Evolutionary conservation across 2,329 filamentous ascomycete genomes (phyloP).

Genomic region (Cordyceps cicadae): DNA sequence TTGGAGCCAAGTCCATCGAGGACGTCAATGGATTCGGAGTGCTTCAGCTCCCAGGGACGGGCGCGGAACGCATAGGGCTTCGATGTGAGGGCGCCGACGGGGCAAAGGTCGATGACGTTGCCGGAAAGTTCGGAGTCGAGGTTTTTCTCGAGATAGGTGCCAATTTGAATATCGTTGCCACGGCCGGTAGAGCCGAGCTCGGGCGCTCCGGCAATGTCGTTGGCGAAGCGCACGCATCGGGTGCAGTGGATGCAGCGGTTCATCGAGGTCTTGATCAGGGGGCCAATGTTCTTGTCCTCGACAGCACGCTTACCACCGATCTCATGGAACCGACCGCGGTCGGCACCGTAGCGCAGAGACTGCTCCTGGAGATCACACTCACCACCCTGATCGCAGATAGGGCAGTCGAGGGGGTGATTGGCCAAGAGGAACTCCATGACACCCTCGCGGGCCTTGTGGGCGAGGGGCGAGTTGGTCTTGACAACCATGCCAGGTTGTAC

Average conservation of each 20-base stretch:
- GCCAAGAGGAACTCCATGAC: constrained; percentile 98
- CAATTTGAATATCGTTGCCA: constrained; percentile 96
- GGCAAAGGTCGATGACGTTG: constrained; percentile 97
- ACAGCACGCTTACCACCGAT: constrained; percentile 91
- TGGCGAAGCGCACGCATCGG: constrained; percentile 93
- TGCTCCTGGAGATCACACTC: constrained; percentile 99
- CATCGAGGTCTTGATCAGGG: constrained; percentile 98
- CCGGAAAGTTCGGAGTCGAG: constrained; percentile 91
- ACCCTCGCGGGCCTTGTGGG: constrained; percentile 96
- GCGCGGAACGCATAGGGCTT: constrained; percentile 98
- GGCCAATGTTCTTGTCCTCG: constrained; percentile 99
- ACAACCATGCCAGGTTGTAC: constrained; percentile 98
- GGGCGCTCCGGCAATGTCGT: constrained; percentile 91
- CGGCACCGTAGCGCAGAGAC: constrained; percentile 96
- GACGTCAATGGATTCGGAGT: constrained; percentile 92
- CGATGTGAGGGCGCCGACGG: constrained; percentile 89
- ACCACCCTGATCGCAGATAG: constrained; percentile 96
- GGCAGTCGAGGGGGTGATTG: constrained; percentile 93
- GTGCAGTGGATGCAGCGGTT: constrained; percentile 99
- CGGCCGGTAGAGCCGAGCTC: constrained; percentile 91
- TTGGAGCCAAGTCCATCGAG: constrained; percentile 88
- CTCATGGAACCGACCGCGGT: constrained; percentile 95
- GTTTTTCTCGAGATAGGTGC: constrained; percentile 91
- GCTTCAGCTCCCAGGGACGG: constrained; percentile 93
- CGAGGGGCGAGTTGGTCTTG: constrained; percentile 92